A percentile compares a stretch with the other conserved stretches of the same genome.
Conservation (phyloP, 768 basidiomycete species). For the Lactifluus pinguis region DNA sequence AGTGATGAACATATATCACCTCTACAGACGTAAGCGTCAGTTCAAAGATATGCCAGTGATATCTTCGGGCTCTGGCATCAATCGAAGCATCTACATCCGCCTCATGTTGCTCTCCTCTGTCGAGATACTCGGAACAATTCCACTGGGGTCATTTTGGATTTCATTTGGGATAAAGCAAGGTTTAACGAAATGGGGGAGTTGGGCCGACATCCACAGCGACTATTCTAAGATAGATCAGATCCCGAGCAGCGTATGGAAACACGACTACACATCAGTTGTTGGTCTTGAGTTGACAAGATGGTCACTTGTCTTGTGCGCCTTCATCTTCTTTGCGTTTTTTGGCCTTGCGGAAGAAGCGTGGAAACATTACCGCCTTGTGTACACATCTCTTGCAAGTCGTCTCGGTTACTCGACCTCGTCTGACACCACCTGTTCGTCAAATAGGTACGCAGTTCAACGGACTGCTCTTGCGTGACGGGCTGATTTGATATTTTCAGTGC, state of each 20-base stretch:
- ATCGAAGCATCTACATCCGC: no score
- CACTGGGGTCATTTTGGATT: background rate
- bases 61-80: no score
- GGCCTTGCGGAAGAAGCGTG: slow-evolving; percentile 45
- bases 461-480: background rate
- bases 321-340: slow-evolving; percentile 44
- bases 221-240: slow-evolving; percentile 33
- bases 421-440: background rate
- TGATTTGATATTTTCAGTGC: background rate
- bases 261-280: background rate
- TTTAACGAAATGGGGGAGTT: slow-evolving; percentile 35
- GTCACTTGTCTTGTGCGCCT: slow-evolving; percentile 30
- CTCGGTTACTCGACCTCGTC: slow-evolving; percentile 18
- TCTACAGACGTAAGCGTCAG: no score
- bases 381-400: slow-evolving; percentile 23
- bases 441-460: background rate
- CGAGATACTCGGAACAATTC: slow-evolving; percentile 28
- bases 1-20: no score
- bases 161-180: background rate
- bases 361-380: slow-evolving; percentile 28
- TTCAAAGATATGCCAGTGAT: no score
- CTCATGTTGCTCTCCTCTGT: no score
- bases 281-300: slow-evolving; percentile 34
- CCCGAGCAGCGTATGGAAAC: slow-evolving; percentile 34
- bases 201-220: slow-evolving; percentile 42